Base-by-base conservation (phyloP, 106 monocot species). In the Dendrobium officinale region DNA sequence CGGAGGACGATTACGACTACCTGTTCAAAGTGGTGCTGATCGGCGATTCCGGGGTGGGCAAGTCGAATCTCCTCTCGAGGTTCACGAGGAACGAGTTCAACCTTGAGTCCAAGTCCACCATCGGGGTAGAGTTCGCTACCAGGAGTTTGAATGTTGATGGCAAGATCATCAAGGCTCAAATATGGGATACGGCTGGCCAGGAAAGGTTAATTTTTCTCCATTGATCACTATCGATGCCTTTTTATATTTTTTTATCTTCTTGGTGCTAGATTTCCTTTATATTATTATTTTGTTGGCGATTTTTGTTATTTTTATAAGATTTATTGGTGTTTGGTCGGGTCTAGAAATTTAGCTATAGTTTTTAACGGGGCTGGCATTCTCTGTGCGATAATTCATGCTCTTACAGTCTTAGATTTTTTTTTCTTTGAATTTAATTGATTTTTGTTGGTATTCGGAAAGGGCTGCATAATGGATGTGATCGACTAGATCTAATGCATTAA, bases 141-240 rank as follows among this genome's bases (percentile, higher is more conserved):
- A 20, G 86, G 33, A 90, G 90, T 58, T 81, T 92, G 75, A 78
- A 83, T 48, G 92, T 95, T 20, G 92, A 95, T 42, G 92, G 78
- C 10, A 95, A 88, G 90, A 87, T 92, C 75, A 77, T 95, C 85
- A 95, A 95, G 86, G 92, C 95, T 13, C 95, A 95, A 88, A 95
- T 95, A 81, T 95, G 92, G 95, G 92, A 95, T 58, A 95, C 95
- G 20, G 95, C 95, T 68, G 95, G 95, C 17, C 95, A 95, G 56
- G 92, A 95, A 49, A 87, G 95, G 92, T 95, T 51, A 48, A 11
- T 11, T 48, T 48, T 48, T 48, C 48, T 48, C 48, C 11, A 48
- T 11, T 48, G 3, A 51, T 51, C 13, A 13, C 51, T 51, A 13
- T 51, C 51, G 51, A 51, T 48, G 17, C 5, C n/a, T 61, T 3